Base-by-base conservation (phyloP, 2,329 filamentous ascomycete genomes). In the Hypoxylon sp. region DNA sequence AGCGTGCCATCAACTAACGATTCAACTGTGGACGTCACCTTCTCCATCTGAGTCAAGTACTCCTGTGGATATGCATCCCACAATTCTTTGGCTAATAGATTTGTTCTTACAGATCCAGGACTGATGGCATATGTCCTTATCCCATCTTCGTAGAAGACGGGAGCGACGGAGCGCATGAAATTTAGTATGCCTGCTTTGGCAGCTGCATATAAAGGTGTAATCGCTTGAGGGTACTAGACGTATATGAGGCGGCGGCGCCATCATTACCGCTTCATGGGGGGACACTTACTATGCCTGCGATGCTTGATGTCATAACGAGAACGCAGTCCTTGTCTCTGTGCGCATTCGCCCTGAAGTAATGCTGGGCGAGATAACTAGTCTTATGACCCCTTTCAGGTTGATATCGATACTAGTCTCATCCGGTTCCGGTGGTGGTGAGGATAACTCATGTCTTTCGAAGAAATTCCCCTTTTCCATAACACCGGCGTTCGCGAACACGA, bases 331-430 rank as follows among this genome's bases (percentile, higher is more conserved):
- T 64, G 19, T 65, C 70, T 28, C 67, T 61, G 30, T 71, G 58
- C 13, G 70, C 63, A 34, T 70, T 75, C 14, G 73, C 61, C 25
- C 77, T 73, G 69, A 83, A 82, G 67, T 82, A 83, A 67, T 83
- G 80, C 49, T 79, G 72, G 2, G 81, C 81, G 3, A 82, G 78
- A 63, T 82, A 80, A 5, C 74, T 75, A 13, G 80, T 80, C 21
- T 77, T 78, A 81, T 69, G 4, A 80, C 78, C 0, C 78, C 76
- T 38, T 80, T 81, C 14, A 81, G 67, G 64, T 81, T 76, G 58
- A 79, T 71, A 53, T 78, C 74, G 48, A 79, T 67, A 23, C 63
- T 73, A n/a, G 73, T 60, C 55, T 73, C 72, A 32, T 74, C 73
- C 1, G 74, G 76, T 62, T 73, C 70, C 3, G 74, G 70, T 14